Evolutionary conservation across 179 eudicot genomes (phyloP).

Genomic region (Silene coronaria): DNA sequence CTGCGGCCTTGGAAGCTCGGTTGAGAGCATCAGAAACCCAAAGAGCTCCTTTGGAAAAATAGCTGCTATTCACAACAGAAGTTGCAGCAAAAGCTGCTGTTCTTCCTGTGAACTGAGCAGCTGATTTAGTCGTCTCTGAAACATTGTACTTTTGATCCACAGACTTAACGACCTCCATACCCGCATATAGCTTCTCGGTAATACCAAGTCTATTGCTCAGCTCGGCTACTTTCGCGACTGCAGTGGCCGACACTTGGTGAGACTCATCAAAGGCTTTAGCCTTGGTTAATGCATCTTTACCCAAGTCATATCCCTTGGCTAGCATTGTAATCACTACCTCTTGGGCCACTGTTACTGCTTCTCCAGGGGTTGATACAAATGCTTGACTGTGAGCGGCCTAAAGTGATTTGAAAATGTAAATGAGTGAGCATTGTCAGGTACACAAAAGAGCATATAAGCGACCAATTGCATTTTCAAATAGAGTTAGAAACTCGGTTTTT

Average conservation of each 20-base stretch:
- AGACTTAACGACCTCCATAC: slow-evolving; percentile 56
- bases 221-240: slow-evolving; percentile 66
- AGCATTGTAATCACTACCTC: slow-evolving; percentile 67
- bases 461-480: background rate
- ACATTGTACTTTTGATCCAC: slow-evolving; percentile 57
- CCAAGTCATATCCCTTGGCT: slow-evolving; percentile 60
- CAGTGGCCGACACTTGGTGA: slow-evolving; percentile 61
- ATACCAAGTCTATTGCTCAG: slow-evolving; percentile 62
- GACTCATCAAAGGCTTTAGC: slow-evolving; percentile 81
- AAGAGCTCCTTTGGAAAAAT: slow-evolving; percentile 72
- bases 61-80: slow-evolving; percentile 64
- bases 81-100: slow-evolving; percentile 63
- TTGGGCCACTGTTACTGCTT: slow-evolving; percentile 68
- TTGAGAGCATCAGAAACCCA: slow-evolving; percentile 73
- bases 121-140: slow-evolving; percentile 47
- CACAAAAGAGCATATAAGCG: background rate
- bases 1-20: slow-evolving; percentile 68
- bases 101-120: slow-evolving; percentile 58
- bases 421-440: background rate
- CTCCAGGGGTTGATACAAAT: slow-evolving; percentile 62
- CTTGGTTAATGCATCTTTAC: slow-evolving; percentile 57
- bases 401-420: slow-evolving; percentile 10
- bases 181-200: slow-evolving; percentile 55
- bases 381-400: slow-evolving; percentile 35
- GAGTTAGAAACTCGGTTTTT: background rate